phyloP scores from a whole-genome alignment of 495 filamentous ascomycete species.

The Tirmania nivea region DNA sequence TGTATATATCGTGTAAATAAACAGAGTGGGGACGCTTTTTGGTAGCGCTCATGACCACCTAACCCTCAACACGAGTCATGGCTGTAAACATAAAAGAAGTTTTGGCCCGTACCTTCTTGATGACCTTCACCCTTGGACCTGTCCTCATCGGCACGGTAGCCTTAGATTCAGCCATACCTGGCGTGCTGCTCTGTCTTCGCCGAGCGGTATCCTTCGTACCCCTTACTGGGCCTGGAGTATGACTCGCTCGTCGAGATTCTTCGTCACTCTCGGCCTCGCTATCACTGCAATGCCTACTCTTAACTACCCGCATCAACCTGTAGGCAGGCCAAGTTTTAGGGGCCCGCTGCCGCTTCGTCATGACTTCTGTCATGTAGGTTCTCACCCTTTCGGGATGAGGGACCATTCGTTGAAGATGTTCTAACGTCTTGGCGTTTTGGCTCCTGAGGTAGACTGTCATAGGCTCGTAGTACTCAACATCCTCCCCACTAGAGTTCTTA shows the following conservation, averaged over 20 bases:
- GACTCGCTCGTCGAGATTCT: neutral
- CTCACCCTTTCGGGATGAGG: slow-evolving; percentile 14
- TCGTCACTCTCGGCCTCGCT: neutral
- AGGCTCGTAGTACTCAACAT: slow-evolving; percentile 70
- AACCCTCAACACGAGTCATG: neutral
- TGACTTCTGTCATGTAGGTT: slow-evolving; percentile 16
- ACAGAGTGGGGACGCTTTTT: neutral
- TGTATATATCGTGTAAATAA: neutral
- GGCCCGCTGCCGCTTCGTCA: slow-evolving; percentile 14
- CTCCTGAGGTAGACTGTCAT: slow-evolving; percentile 38
- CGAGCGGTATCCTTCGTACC: slow-evolving; percentile 9
- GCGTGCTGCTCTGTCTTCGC: neutral
- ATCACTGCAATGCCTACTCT: neutral
- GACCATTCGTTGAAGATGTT: slow-evolving; percentile 14
- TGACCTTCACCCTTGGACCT: slow-evolving; percentile 15
- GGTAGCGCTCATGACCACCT: neutral
- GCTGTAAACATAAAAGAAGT: neutral
- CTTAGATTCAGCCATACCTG: neutral
- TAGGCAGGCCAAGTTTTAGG: neutral
- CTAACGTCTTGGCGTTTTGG: slow-evolving; percentile 8
- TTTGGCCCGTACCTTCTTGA: slow-evolving; percentile 21
- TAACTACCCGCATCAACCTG: neutral
- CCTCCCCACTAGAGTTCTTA: slow-evolving; percentile 28
- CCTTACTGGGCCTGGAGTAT: neutral
- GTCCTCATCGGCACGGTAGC: neutral